Conservation (phyloP, 345 rosid species). For the Moringa oleifera region DNA sequence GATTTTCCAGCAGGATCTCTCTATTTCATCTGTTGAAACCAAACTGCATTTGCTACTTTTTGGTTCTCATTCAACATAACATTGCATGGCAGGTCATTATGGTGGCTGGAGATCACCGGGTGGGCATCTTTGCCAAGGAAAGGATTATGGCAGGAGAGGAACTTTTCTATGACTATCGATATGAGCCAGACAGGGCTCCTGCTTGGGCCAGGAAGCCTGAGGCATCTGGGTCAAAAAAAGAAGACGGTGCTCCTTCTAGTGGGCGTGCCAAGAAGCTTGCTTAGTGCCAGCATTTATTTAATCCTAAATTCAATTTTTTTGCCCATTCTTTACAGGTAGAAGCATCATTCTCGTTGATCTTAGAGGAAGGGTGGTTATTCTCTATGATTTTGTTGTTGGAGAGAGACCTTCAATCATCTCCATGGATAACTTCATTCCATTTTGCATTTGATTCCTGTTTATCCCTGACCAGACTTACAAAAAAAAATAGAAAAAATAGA, state of each 20-base stretch:
- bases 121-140: slow-evolving; percentile 95
- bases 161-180: slow-evolving; percentile 89
- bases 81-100: slow-evolving; percentile 63
- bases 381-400: slow-evolving; percentile 22
- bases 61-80: background rate
- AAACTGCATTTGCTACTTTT: background rate
- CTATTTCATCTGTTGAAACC: too few species aligned
- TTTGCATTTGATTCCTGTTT: slow-evolving; percentile 13
- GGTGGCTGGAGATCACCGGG: slow-evolving; percentile 97
- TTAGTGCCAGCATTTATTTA: slow-evolving; percentile 25
- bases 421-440: slow-evolving; percentile 18
- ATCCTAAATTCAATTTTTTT: slow-evolving; percentile 13
- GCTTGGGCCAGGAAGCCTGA: slow-evolving; percentile 98
- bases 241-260: slow-evolving; percentile 65
- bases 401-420: slow-evolving; percentile 40
- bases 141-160: slow-evolving; percentile 87
- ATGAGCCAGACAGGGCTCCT: slow-evolving; percentile 97
- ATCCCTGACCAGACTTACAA: slow-evolving; percentile 8
- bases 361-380: slow-evolving; percentile 17
- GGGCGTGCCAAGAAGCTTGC: slow-evolving; percentile 99
- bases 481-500: background rate
- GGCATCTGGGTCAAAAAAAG: slow-evolving; percentile 77
- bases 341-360: slow-evolving; percentile 28
- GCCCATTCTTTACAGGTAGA: slow-evolving; percentile 35
- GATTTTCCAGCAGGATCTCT: background rate